Evolutionary conservation across 495 filamentous ascomycete species (phyloP), one percentile per base, ranked within the genome.

Genomic region (Letharia lupina): DNA sequence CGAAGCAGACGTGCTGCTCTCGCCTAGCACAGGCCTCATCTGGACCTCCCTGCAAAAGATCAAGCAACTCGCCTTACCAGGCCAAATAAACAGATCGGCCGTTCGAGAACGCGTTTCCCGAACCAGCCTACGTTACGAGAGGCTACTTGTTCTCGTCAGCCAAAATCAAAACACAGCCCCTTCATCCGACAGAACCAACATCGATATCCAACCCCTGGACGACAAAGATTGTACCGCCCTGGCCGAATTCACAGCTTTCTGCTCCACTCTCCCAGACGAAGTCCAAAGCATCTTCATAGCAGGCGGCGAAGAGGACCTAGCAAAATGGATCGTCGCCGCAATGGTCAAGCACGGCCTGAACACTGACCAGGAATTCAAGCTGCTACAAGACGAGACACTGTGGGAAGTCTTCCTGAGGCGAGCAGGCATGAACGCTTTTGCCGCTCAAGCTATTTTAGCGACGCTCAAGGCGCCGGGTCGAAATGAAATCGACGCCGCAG

Each of bases 381-480:
- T 69, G 35, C 50, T 68, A 41, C 58, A 64, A 59, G 65, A 65
- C 4, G 86, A 90, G 70, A 84, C 84, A n/a, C 70, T 75, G 39
- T 91, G 88, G 87, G 91, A 95, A 74, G 41, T 86, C 15, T 91
- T 91, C 69, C 77, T 96, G 20, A 81, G 90, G 33, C 73, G 79
- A n/a, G 81, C 82, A 16, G 92, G 91, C 5, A 75, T 94, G 75
- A 96, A 95, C 77, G 84, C 87, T 6, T 94, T 83, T 73, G 91
- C 89, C 3, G 91, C 92, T 31, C 90, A 93, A 70, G 81, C 79
- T 20, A 75, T 93, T 0, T 76, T 93, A 33, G 77, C 77, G 18
- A 73, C 72, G 50, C 65, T 88, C 15, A 83, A 80, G 66, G 69
- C 72, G 2, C 76, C 77, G 10, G 73, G 71, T 7, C 70, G 70